Percentiles rank a stretch among this genome's conserved stretches.
phyloP scores from a whole-genome alignment of 441 rosid genomes.

The Corymbia calophylla region DNA sequence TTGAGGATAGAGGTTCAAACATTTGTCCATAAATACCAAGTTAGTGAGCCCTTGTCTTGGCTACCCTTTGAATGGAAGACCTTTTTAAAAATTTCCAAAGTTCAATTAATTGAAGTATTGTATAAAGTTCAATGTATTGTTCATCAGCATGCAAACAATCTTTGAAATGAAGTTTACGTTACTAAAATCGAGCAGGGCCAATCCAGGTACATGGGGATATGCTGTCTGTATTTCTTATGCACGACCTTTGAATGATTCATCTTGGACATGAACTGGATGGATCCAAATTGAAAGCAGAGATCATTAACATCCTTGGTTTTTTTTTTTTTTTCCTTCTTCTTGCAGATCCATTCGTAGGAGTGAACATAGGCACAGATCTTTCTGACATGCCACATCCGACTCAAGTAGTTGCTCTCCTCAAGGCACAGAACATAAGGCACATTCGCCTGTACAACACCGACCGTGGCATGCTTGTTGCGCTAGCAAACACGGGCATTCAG shows the following conservation, averaged over 20 bases:
- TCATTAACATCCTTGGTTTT: not conserved
- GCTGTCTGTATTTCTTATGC: not conserved
- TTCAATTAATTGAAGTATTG: not conserved
- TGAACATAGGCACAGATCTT: constrained; percentile 4
- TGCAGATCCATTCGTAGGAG: constrained; percentile 3
- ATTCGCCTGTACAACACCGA: constrained; percentile 1
- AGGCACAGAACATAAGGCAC: constrained; percentile 4
- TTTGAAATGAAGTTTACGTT: not conserved
- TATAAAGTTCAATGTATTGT: not conserved
- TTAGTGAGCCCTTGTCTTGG: not conserved
- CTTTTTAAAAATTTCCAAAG: not conserved
- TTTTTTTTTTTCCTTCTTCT: not conserved
- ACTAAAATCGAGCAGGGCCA: not conserved
- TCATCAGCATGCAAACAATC: not conserved
- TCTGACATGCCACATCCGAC: constrained; percentile 8
- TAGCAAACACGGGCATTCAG: constrained; percentile 4
- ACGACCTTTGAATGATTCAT: not conserved
- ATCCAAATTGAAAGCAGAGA: not conserved
- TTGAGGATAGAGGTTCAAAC: not conserved
- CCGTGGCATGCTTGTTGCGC: constrained; percentile 5
- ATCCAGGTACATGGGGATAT: not conserved
- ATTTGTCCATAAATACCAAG: not conserved
- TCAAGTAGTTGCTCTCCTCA: constrained; percentile 6
- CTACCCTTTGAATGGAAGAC: not conserved
- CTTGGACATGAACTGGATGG: not conserved